These are phyloP conservation scores for Ormosia semicastrata DNA, from an alignment of 306 rosid species.

Conservation along the genomic window DNA sequence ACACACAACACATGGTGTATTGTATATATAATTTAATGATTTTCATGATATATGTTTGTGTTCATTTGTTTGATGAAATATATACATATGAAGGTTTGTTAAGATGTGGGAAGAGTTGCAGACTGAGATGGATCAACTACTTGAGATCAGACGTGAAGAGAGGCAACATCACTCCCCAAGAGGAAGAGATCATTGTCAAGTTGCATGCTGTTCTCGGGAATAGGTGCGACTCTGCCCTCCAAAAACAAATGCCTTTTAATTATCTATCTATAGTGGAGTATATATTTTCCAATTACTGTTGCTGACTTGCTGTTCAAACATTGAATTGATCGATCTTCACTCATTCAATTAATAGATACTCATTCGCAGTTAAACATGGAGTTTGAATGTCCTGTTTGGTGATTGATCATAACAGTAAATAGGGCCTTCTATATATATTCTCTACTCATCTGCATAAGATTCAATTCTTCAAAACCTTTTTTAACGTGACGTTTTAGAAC, in stretches of 20 bases:
- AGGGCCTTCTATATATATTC: neutral
- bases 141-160: constrained; percentile 84
- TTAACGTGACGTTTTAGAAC: neutral
- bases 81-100: constrained; percentile 45
- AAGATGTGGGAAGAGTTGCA: constrained; percentile 86
- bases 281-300: neutral
- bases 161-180: constrained; percentile 79
- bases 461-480: neutral
- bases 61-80: neutral
- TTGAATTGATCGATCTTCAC: neutral
- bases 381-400: too few relatives aligned
- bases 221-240: constrained; percentile 40
- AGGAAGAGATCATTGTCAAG: constrained; percentile 83
- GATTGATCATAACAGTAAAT: neutral
- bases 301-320: neutral
- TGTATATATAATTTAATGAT: neutral
- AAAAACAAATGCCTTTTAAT: neutral
- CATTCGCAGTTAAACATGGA: neutral
- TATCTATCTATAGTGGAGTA: neutral
- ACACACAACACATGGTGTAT: too few relatives aligned
- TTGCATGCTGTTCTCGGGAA: constrained; percentile 72
- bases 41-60: too few relatives aligned
- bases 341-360: too few relatives aligned
- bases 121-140: constrained; percentile 91
- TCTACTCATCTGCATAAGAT: neutral